Base-by-base conservation (phyloP, 805 yeast genomes). In the Starmerella bombi region DNA sequence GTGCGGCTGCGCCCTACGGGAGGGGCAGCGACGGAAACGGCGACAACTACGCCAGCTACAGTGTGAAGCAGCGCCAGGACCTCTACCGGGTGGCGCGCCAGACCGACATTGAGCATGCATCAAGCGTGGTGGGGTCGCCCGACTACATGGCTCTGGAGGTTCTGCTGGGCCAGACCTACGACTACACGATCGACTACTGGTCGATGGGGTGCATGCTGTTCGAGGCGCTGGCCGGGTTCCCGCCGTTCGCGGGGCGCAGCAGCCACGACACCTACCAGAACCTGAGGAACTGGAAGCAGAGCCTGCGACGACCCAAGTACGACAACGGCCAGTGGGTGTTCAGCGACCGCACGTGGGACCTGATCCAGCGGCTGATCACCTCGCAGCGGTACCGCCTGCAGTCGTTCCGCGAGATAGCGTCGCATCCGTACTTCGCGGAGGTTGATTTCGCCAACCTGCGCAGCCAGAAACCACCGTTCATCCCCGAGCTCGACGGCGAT, bases 101-200 rank as follows among this genome's bases (percentile, higher is more conserved):
- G 30, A 71, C 71, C 27, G 94, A 85, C 52, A 71, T 82, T 44
- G 84, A 81, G 52, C 79, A 80, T 55, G 97, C 99, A 15, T 82
- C 83, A 53, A 84, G 96, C 1, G 83, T 88, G 51, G 99, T 91
- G 14, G 99, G 99, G 1, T 81, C 94, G 4, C 99, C 99, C 1
- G 99, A 91, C 61, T 91, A 91, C 58, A 91, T 91, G 99, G 98
- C 99, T 1, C 68, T 91, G 37, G 99, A 91, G 60, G 97, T 91
- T 10, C 71, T 91, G 40, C 93, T 84, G 60, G 98, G 98, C 6
- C 80, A 80, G 56, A 75, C 77, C 43, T 91, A 91, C 60, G 95
- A 91, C 58, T 86, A 79, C 59, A 88, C 98, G 14, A 93, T 93
- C 43, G 99, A 91, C 65, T 91, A 91, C 60, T 91, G 99, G 99